Percentiles rank a stretch among this genome's conserved stretches.
Evolutionary conservation across 1,139 yeast genomes (phyloP).

Genomic region (Yamadazyma triangularis): DNA sequence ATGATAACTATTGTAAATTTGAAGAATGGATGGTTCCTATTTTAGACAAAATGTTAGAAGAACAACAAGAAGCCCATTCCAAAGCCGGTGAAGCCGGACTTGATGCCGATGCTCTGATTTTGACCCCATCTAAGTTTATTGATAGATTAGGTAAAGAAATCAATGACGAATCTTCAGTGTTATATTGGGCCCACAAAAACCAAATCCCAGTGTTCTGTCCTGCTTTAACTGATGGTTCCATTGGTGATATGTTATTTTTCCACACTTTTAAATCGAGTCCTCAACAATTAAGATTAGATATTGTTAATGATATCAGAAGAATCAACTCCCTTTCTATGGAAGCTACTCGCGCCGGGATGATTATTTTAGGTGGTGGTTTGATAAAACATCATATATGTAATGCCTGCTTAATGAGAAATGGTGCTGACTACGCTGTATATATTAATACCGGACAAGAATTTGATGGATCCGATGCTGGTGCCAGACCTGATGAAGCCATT

Average conservation of each 20-base stretch:
- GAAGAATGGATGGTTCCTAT: slow-evolving; percentile 99
- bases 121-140: slow-evolving; percentile 94
- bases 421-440: slow-evolving; percentile 96
- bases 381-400: slow-evolving; percentile 96
- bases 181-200: slow-evolving; percentile 97
- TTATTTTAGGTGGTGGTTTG: slow-evolving; percentile 93
- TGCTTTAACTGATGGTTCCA: slow-evolving; percentile 94
- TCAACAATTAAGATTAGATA: slow-evolving; percentile 80
- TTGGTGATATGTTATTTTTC: slow-evolving; percentile 98
- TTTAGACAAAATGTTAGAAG: slow-evolving; percentile 79
- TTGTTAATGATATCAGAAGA: slow-evolving; percentile 87
- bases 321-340: slow-evolving; percentile 94
- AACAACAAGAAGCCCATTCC: slow-evolving; percentile 68
- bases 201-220: slow-evolving; percentile 96
- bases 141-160: slow-evolving; percentile 94
- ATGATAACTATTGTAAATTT: slow-evolving; percentile 93
- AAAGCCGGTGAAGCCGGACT: slow-evolving; percentile 58
- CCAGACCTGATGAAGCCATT: slow-evolving; percentile 97
- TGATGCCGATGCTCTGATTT: slow-evolving; percentile 45
- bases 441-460: slow-evolving; percentile 98
- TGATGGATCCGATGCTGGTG: slow-evolving; percentile 99
- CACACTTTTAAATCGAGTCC: slow-evolving; percentile 96
- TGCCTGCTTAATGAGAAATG: slow-evolving; percentile 98
- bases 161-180: slow-evolving; percentile 87
- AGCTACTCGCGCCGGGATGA: slow-evolving; percentile 94